phyloP scores from a whole-genome alignment of 495 filamentous ascomycete species.

The Hypoxylon perforatum region DNA sequence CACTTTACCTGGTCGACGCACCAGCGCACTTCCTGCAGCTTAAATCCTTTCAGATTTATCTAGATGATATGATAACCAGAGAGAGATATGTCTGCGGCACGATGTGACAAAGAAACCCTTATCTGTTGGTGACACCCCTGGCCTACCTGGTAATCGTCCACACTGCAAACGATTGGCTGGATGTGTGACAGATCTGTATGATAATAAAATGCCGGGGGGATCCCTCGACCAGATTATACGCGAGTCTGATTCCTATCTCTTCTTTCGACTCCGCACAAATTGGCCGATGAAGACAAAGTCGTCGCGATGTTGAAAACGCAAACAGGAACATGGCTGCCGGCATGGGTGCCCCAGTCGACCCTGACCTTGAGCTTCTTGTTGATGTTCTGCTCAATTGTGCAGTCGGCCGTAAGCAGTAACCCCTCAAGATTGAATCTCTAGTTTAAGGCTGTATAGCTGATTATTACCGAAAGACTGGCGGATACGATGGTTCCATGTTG shows the following conservation, averaged over 20 bases:
- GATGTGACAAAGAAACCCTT: constrained; percentile 15
- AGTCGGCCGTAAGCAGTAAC: constrained; percentile 50
- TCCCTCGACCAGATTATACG: background rate
- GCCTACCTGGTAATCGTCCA: constrained; percentile 2
- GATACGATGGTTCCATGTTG: constrained; percentile 64
- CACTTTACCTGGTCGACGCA: background rate
- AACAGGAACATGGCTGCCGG: constrained; percentile 64
- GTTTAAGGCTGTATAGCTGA: constrained; percentile 61
- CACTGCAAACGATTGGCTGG: constrained; percentile 7
- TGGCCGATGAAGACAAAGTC: background rate
- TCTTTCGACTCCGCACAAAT: background rate
- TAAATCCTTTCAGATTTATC: constrained; percentile 6
- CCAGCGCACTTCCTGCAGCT: background rate
- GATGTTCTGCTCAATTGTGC: constrained; percentile 59
- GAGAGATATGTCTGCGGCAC: background rate
- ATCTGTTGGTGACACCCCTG: constrained; percentile 6
- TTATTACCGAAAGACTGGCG: constrained; percentile 67
- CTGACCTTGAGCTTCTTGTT: constrained; percentile 54
- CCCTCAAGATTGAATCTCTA: background rate
- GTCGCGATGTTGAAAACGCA: constrained; percentile 48
- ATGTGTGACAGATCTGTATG: constrained; percentile 1
- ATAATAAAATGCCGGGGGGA: constrained; percentile 10
- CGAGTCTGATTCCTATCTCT: background rate
- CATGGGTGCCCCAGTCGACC: constrained; percentile 61
- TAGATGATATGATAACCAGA: background rate